A percentile compares a stretch with the other conserved stretches of the same genome.
Conservation (phyloP, 257 asterid genomes). For the Scutellaria minor region DNA sequence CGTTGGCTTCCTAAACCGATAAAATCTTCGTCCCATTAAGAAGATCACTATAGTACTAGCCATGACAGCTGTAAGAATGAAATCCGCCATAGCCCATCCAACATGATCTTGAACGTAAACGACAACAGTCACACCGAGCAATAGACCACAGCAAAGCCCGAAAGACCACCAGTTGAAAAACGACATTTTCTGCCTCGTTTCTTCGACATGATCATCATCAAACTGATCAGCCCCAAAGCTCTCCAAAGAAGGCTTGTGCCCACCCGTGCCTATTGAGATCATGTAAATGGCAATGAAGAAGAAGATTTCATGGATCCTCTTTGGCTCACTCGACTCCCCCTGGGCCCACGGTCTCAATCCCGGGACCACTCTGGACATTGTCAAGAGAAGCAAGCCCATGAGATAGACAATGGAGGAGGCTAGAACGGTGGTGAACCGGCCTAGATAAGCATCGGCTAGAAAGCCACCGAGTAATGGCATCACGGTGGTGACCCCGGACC, state of each 20-base stretch:
- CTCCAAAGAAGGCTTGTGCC: conserved; percentile 81
- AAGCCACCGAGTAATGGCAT: conserved; percentile 87
- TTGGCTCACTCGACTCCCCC: conserved; percentile 39
- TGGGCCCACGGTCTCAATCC: conserved; percentile 48
- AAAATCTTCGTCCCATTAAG: conserved; percentile 60
- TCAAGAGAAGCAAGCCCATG: conserved; percentile 72
- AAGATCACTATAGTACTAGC: conserved; percentile 47
- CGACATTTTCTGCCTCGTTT: conserved; percentile 67
- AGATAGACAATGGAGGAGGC: conserved; percentile 65
- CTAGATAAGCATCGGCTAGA: conserved; percentile 77
- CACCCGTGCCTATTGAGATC: conserved; percentile 80
- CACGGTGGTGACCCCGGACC: conserved; percentile 78
- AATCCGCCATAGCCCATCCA: conserved; percentile 71
- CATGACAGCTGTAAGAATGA: conserved; percentile 58
- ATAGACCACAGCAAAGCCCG: conserved; percentile 68
- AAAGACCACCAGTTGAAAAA: conserved; percentile 90
- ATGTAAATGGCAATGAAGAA: conserved; percentile 74
- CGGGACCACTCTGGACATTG: conserved; percentile 65
- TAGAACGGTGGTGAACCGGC: conserved; percentile 74
- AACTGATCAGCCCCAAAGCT: conserved; percentile 94
- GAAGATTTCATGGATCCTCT: conserved; percentile 51
- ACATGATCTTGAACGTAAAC: conserved; percentile 66
- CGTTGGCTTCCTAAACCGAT: conserved; percentile 54
- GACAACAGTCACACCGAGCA: conserved; percentile 65
- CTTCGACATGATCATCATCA: conserved; percentile 71